A percentile compares a stretch with the other conserved stretches of the same genome.
These are phyloP conservation scores for Globisporangium nunn DNA, from an alignment of 352 stramenopile species.

Conservation along the genomic window DNA sequence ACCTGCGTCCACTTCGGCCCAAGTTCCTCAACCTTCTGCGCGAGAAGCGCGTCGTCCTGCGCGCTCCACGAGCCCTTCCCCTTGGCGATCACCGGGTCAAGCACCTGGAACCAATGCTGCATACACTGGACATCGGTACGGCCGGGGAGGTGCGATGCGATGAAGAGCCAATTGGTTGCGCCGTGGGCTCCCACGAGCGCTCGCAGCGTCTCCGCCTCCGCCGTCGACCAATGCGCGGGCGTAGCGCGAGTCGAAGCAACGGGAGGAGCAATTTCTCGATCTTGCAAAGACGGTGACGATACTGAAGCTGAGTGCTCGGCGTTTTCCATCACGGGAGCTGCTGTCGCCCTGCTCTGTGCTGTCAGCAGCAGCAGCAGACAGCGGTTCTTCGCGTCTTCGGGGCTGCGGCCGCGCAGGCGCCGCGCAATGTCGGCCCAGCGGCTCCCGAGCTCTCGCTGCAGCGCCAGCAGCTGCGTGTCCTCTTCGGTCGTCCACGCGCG, in stretches of 20 bases:
- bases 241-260: neutral
- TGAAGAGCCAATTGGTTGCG: constrained; percentile 61
- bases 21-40: constrained; percentile 32
- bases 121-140: constrained; percentile 70
- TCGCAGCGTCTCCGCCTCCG: constrained; percentile 27
- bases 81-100: constrained; percentile 44
- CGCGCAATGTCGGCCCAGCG: constrained; percentile 34
- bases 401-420: constrained; percentile 25
- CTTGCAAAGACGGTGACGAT: neutral
- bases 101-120: constrained; percentile 68
- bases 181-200: constrained; percentile 36
- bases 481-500: constrained; percentile 36
- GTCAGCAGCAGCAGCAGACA: constrained; percentile 19
- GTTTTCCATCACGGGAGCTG: neutral
- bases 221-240: constrained; percentile 14
- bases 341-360: constrained; percentile 1
- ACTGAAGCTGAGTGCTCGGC: neutral
- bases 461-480: constrained; percentile 27
- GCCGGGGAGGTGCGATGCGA: constrained; percentile 59
- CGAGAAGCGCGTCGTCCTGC: constrained; percentile 38
- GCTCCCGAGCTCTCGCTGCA: constrained; percentile 22
- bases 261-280: neutral
- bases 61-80: constrained; percentile 48
- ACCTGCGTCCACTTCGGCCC: constrained; percentile 60
- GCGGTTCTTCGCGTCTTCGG: constrained; percentile 57